Conservation (phyloP, 1,284 basidiomycete genomes). For the Ceratobasidium sp. region DNA sequence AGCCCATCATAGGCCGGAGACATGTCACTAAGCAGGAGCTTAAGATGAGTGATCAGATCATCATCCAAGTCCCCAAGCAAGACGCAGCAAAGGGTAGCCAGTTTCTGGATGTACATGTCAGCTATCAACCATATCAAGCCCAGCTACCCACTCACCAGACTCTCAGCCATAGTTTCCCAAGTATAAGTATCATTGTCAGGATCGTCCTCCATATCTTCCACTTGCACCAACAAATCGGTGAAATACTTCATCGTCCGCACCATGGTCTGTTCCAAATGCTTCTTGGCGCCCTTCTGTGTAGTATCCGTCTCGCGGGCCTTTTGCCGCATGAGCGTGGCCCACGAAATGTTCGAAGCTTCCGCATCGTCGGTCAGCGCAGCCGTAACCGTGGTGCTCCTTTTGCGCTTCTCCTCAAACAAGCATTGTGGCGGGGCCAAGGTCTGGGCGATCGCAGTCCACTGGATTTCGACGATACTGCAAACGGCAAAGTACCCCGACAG, state of each 20-base stretch:
- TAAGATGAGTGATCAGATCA: constrained; percentile 73
- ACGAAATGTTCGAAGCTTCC: constrained; percentile 80
- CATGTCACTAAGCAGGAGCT: constrained; percentile 78
- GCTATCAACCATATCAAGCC: background rate
- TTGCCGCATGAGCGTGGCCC: constrained; percentile 65
- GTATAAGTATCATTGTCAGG: constrained; percentile 82
- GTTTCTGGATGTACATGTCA: constrained; percentile 64
- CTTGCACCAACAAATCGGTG: constrained; percentile 72
- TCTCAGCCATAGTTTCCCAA: constrained; percentile 87
- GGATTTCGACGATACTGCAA: constrained; percentile 82
- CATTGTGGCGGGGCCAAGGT: constrained; percentile 59
- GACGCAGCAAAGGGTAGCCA: constrained; percentile 83
- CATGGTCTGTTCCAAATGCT: constrained; percentile 58
- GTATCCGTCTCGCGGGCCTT: constrained; percentile 8
- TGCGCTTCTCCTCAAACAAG: constrained; percentile 33
- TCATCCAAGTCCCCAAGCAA: constrained; percentile 73
- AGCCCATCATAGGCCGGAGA: constrained; percentile 81
- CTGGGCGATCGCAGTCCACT: constrained; percentile 84
- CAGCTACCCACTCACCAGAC: constrained; percentile 60
- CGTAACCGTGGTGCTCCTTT: constrained; percentile 43
- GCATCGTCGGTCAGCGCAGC: constrained; percentile 59
- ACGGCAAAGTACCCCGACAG: constrained; percentile 87
- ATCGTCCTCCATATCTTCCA: constrained; percentile 78
- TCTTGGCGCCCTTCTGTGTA: constrained; percentile 45
- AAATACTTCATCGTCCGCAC: constrained; percentile 73